phyloP scores from a whole-genome alignment of 768 basidiomycete genomes.

The Lactarius sp. region DNA sequence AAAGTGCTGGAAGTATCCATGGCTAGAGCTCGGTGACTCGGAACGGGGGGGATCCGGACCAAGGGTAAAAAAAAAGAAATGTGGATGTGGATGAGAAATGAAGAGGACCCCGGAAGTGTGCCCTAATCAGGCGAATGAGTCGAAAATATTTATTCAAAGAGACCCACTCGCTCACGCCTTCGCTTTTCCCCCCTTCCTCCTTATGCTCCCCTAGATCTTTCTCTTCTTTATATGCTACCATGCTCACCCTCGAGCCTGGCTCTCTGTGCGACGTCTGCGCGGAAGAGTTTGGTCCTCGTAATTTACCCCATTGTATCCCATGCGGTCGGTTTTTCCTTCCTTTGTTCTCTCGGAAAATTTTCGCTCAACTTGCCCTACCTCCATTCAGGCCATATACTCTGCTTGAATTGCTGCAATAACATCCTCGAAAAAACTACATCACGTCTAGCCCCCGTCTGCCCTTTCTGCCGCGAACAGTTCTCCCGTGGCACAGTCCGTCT shows the following conservation, averaged over 20 bases:
- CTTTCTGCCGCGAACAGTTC: conserved; percentile 80
- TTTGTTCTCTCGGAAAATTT: conserved; percentile 27
- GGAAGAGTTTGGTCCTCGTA: conserved; percentile 74
- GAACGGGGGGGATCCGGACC: conserved; percentile 6
- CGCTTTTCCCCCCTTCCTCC: conserved; percentile 15
- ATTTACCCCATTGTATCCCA: conserved; percentile 73
- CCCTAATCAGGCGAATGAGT: conserved; percentile 15
- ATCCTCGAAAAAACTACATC: conserved; percentile 78
- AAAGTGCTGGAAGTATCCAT: not conserved
- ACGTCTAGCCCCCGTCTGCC: conserved; percentile 68
- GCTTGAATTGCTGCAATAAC: conserved; percentile 68
- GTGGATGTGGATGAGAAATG: conserved; percentile 9
- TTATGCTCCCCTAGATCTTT: conserved; percentile 23
- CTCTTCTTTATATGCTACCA: conserved; percentile 32
- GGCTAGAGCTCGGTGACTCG: not conserved
- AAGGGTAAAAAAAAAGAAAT: not conserved
- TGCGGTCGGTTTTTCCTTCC: conserved; percentile 53
- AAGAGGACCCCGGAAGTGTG: conserved; percentile 22
- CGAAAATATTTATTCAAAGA: conserved; percentile 17
- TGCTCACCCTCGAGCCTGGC: conserved; percentile 80
- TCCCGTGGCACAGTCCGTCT: conserved; percentile 60
- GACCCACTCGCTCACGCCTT: conserved; percentile 5
- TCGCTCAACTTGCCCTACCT: conserved; percentile 21
- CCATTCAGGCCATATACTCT: conserved; percentile 69
- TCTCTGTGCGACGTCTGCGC: conserved; percentile 88